phyloP scores from a whole-genome alignment of 176 grass and related monocot genomes.

The Aegilops longissima region DNA sequence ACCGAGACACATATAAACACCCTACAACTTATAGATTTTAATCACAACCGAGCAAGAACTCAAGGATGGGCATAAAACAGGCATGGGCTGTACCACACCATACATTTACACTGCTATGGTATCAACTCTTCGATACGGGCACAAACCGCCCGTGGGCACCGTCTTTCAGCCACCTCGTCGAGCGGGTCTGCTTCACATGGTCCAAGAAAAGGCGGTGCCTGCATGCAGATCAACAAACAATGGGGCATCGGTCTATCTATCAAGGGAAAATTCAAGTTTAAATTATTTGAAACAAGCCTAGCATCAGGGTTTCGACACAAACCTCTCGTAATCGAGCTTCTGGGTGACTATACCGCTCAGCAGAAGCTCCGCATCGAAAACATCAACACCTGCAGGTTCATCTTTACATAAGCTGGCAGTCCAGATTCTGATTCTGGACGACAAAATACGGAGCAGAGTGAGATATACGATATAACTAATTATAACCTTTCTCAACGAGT shows the following conservation, averaged over 20 bases:
- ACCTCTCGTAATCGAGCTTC: slow-evolving; percentile 85
- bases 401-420: slow-evolving; percentile 22
- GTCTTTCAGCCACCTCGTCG: slow-evolving; percentile 48
- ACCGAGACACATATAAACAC: background rate
- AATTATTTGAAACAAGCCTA: background rate
- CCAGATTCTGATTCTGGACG: background rate
- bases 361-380: slow-evolving; percentile 63
- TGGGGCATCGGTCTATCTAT: background rate
- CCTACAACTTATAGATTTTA: background rate
- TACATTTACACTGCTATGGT: background rate
- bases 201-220: slow-evolving; percentile 56
- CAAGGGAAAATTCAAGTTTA: background rate
- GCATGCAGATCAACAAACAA: background rate
- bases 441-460: background rate
- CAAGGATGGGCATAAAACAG: background rate
- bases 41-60: background rate
- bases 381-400: slow-evolving; percentile 42
- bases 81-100: background rate
- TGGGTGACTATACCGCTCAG: slow-evolving; percentile 82
- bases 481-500: slow-evolving; percentile 74
- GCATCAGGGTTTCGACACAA: background rate
- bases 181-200: slow-evolving; percentile 48
- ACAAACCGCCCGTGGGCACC: slow-evolving; percentile 23
- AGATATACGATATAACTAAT: background rate
- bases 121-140: slow-evolving; percentile 34